Evolutionary conservation across 768 basidiomycete genomes (phyloP).

Genomic region (Pholiota molesta): DNA sequence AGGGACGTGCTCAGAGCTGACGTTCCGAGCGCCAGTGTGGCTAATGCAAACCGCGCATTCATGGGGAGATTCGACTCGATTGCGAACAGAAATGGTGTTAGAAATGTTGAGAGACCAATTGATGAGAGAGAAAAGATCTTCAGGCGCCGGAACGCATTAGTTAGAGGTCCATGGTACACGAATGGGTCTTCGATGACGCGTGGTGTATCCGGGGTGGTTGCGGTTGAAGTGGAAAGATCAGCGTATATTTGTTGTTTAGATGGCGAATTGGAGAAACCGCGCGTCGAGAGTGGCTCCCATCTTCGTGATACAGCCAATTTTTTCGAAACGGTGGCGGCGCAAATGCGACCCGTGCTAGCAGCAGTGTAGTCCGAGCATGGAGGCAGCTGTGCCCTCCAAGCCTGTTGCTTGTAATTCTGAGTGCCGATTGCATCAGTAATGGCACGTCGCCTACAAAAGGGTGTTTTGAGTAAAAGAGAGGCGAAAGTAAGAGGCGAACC

Average conservation of each 20-base stretch:
- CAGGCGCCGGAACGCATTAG: slow-evolving; percentile 71
- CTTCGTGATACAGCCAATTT: slow-evolving; percentile 1
- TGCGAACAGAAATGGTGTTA: slow-evolving; percentile 82
- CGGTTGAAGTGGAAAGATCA: slow-evolving; percentile 2
- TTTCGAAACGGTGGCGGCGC: not conserved
- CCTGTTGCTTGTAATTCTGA: slow-evolving; percentile 9
- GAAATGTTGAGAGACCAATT: slow-evolving; percentile 62
- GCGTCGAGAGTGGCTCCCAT: slow-evolving; percentile 9
- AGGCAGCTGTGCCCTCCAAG: not conserved
- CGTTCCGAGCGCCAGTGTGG: slow-evolving; percentile 69
- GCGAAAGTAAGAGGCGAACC: not conserved
- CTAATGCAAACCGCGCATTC: slow-evolving; percentile 68
- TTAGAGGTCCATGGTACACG: slow-evolving; percentile 73
- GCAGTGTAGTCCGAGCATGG: not conserved
- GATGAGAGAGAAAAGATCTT: slow-evolving; percentile 87
- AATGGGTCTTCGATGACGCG: slow-evolving; percentile 28
- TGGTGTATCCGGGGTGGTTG: slow-evolving; percentile 17
- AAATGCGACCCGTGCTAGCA: not conserved
- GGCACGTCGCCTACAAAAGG: not conserved
- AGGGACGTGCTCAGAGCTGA: slow-evolving; percentile 76
- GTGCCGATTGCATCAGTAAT: slow-evolving; percentile 9
- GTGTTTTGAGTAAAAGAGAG: not conserved
- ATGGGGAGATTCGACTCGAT: slow-evolving; percentile 78
- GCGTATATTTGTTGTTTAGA: slow-evolving; percentile 16
- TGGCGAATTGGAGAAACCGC: slow-evolving; percentile 18